Conservation (phyloP, 768 basidiomycete species). For the Boletus tomentosulus region DNA sequence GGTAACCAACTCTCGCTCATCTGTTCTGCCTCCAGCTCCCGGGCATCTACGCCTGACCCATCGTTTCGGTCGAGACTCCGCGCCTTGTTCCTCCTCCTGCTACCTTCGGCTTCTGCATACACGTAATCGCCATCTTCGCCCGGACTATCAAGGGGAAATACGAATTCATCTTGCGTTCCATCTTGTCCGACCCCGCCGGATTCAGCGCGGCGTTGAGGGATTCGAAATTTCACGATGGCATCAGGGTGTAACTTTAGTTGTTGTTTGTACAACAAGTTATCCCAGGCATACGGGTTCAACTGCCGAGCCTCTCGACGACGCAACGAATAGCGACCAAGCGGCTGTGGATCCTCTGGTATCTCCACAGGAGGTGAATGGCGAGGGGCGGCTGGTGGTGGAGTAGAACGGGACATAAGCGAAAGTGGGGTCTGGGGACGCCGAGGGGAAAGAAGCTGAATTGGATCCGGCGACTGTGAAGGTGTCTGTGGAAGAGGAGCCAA, state of each 20-base stretch:
- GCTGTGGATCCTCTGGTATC: conserved; percentile 17
- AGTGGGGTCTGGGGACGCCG: neutral
- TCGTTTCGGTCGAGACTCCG: conserved; percentile 1
- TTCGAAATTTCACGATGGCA: conserved; percentile 55
- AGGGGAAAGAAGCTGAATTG: conserved; percentile 4
- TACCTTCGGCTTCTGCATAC: conserved; percentile 8
- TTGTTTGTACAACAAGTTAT: conserved; percentile 48
- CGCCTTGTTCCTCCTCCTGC: conserved; percentile 9
- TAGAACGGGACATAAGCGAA: neutral
- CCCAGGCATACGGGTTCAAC: conserved; percentile 57
- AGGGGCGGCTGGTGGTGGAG: conserved; percentile 1
- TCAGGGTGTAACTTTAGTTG: conserved; percentile 56
- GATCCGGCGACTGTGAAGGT: conserved; percentile 21
- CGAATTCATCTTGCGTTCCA: conserved; percentile 31
- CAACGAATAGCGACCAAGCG: conserved; percentile 45
- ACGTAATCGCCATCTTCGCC: conserved; percentile 29
- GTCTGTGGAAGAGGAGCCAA: conserved; percentile 3
- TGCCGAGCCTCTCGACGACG: conserved; percentile 54
- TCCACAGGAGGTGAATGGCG: conserved; percentile 1
- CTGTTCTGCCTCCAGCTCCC: neutral
- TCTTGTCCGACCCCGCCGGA: conserved; percentile 27
- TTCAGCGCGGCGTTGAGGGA: conserved; percentile 28
- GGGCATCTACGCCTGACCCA: neutral
- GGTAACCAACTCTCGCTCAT: conserved; percentile 26
- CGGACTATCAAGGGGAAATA: conserved; percentile 15